Evolutionary conservation across 306 rosid genomes (phyloP), one percentile per base, ranked within the genome.

Genomic region (Cicer cuneatum): DNA sequence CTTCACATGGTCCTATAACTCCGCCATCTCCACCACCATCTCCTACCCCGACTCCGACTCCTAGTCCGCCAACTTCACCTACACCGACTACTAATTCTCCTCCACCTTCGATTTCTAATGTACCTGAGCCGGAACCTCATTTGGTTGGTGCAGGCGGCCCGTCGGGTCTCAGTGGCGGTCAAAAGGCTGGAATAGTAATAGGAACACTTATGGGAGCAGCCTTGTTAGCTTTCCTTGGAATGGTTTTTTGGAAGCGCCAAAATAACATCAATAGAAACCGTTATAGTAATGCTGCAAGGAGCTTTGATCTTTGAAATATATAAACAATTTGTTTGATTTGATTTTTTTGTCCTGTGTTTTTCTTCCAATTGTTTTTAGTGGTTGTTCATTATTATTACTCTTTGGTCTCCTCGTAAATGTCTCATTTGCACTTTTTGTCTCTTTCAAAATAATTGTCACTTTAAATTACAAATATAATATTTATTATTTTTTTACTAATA

Each of bases 131-230:
- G 0, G 13, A 2, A 18, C 5, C 51, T 49, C 35, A 56, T 0
- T 43, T 13, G 7, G 48, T 8, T 8, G 13, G 24, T 10, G 7
- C 29, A 62, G 67, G 66, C 42, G 67, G 74, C 8, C 33, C 73
- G 8, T 42, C 67, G 5, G 67, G 73, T 7, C 58, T 76, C 2
- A 29, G 47, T 8, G 80, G 80, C 7, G 74, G 73, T 15, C 74
- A 76, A 15, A 76, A 76, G 73, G 74, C 80, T 42, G 80, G 80
- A 1, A 76, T 76, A 24, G 67, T 76, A 35, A 66, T 76, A 1
- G 80, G 74, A 53, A 60, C 71, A 29, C 47, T 76, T 0, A 8
- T 54, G 2, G 80, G 80, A 15, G 80, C 67, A n/a, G 73, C 10
- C 7, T 10, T 76, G 39, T 41, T 76, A 42, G 74, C 33, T 9